These are phyloP conservation scores for Lodderomyces jiufengensis DNA, from an alignment of 1,139 yeast genomes.

Conservation along the genomic window DNA sequence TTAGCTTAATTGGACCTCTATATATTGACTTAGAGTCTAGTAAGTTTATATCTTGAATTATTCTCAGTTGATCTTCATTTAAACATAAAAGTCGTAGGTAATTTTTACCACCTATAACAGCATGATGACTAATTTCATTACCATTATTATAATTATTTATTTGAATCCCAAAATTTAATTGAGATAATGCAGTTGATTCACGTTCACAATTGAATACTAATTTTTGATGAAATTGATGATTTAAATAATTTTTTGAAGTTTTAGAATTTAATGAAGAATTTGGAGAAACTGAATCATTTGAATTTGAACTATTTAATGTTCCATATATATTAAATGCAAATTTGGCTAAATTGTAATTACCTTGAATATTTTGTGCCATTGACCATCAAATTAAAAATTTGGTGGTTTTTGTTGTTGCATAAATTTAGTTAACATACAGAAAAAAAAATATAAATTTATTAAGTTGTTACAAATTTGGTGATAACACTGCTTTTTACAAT, in stretches of 20 bases:
- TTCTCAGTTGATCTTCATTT: constrained; percentile 34
- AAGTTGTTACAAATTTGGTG: too few species aligned
- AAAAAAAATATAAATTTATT: too few species aligned
- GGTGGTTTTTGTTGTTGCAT: too few species aligned
- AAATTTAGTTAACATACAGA: too few species aligned
- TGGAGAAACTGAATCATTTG: constrained; percentile 15
- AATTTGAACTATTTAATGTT: constrained; percentile 19
- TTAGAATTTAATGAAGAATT: constrained; percentile 20
- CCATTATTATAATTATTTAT: constrained; percentile 7
- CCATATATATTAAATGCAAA: constrained; percentile 37
- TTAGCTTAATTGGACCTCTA: constrained; percentile 32
- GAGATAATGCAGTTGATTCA: constrained; percentile 28
- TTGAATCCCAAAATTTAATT: constrained; percentile 18
- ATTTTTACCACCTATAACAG: constrained; percentile 60
- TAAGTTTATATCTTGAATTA: constrained; percentile 40
- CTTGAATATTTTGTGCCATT: constrained; percentile 3
- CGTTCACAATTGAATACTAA: constrained; percentile 25
- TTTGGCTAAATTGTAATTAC: constrained; percentile 26
- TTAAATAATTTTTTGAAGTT: constrained; percentile 9
- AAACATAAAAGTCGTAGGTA: constrained; percentile 48
- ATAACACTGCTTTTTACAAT: too few species aligned
- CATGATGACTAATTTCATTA: constrained; percentile 23
- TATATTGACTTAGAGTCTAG: constrained; percentile 46
- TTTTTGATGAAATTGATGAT: constrained; percentile 12
- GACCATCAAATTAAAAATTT: too few species aligned